A percentile compares a stretch with the other conserved stretches of the same genome.
phyloP scores from a whole-genome alignment of 2,329 filamentous ascomycete genomes.

The Helicocarpus griseus region DNA sequence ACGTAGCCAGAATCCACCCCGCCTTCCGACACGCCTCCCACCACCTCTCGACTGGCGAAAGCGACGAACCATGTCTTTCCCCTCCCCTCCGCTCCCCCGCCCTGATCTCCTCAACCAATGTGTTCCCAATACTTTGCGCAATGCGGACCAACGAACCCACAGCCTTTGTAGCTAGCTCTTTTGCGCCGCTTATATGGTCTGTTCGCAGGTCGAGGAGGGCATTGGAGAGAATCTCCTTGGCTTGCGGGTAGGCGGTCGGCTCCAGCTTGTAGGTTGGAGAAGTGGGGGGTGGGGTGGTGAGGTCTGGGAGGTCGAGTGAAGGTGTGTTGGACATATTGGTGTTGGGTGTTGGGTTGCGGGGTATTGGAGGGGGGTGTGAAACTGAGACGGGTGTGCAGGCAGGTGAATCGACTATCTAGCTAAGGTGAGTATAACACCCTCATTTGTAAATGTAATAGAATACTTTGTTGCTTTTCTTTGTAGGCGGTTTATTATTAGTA shows the following conservation, averaged over 20 bases:
- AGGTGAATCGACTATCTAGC: too few relatives aligned
- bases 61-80: background rate
- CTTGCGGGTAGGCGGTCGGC: slow-evolving; percentile 14
- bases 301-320: background rate
- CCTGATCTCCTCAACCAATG: slow-evolving; percentile 15
- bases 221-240: slow-evolving; percentile 36
- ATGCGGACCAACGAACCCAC: slow-evolving; percentile 43
- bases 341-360: too few relatives aligned
- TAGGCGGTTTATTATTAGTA: too few relatives aligned
- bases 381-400: too few relatives aligned
- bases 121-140: slow-evolving; percentile 24
- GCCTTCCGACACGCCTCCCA: slow-evolving; percentile 48
- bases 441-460: too few relatives aligned
- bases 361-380: too few relatives aligned
- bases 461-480: too few relatives aligned
- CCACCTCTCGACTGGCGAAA: slow-evolving; percentile 31
- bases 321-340: too few relatives aligned
- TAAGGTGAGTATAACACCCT: too few relatives aligned
- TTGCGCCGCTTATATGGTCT: slow-evolving; percentile 52
- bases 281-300: background rate
- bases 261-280: background rate
- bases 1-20: slow-evolving; percentile 56
- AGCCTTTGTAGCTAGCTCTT: slow-evolving; percentile 47
- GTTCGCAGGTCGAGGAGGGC: slow-evolving; percentile 43
- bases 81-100: slow-evolving; percentile 11